A percentile compares a stretch with the other conserved stretches of the same genome.
phyloP scores from a whole-genome alignment of 345 rosid genomes.

The Eucalyptus brandiana region DNA sequence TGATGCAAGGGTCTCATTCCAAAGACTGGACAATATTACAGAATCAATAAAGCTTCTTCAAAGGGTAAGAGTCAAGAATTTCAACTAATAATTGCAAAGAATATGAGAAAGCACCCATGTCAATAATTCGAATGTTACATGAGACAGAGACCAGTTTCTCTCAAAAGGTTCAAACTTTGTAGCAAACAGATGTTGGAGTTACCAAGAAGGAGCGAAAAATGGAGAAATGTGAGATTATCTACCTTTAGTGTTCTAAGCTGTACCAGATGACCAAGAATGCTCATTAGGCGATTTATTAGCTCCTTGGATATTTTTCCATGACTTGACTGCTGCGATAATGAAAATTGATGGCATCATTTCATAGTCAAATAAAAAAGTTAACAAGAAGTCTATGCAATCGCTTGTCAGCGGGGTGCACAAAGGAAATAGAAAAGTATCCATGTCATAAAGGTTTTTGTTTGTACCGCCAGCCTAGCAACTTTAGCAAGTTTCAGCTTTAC shows the following conservation, averaged over 20 bases:
- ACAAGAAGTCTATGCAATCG: not conserved
- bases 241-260: constrained; percentile 97
- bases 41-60: not conserved
- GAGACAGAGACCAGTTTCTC: not conserved
- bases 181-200: not conserved
- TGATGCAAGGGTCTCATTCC: not conserved
- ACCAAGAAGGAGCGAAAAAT: not conserved
- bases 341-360: not conserved
- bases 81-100: not conserved
- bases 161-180: not conserved
- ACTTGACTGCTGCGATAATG: constrained; percentile 45
- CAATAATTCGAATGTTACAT: not conserved
- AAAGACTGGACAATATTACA: not conserved
- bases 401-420: not conserved
- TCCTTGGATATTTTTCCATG: constrained; percentile 77
- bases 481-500: constrained; percentile 14
- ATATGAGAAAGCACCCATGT: not conserved
- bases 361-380: not conserved
- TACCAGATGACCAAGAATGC: constrained; percentile 83
- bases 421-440: not conserved
- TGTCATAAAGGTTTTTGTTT: not conserved
- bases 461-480: constrained; percentile 14
- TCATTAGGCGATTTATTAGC: constrained; percentile 72
- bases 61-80: not conserved
- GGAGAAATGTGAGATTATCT: not conserved